Evolutionary conservation across 192 early-diverging fungal species (phyloP), one percentile per base, ranked within the genome.

Genomic region (Dissophora globulifera): DNA sequence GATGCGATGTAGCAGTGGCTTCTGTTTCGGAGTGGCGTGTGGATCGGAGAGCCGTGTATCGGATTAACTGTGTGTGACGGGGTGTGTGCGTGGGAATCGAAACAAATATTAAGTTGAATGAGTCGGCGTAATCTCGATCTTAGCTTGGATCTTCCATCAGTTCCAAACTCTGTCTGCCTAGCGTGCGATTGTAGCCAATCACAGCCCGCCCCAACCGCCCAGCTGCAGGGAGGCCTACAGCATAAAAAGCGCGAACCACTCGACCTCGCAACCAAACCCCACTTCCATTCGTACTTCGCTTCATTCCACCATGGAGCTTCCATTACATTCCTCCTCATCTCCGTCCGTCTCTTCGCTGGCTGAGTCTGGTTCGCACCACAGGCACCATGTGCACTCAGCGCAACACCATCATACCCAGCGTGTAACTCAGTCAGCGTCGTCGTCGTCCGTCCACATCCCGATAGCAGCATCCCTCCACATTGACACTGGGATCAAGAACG

Each of bases 401-500:
- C 59, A 50, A 22, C 6, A 31, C 16, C 0, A 8, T 12, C 57
- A 47, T 13, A 25, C 43, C 20, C 25, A 46, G 2, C 25, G 3
- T 32, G 23, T 10, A 9, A 20, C 52, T 19, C 55, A 57, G 41
- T 57, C 41, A 35, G 31, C 16, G 15, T 30, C 57, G 1, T 16
- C 32, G 40, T 57, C 54, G 1, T 50, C 59, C 10, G 22, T 62
- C 48, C 48, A 62, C 27, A 62, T 62, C 19, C 59, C 59, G 16
- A 62, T 62, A 47, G 20, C 22, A 0, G 9, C 43, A 45, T n/a
- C 59, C 11, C 47, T 50, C 30, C 47, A 62, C 10, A 62, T 62
- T 30, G 59, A 50, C 35, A 62, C 59, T 11, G 26, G 22, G 16
- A 38, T 12, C n/a, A 25, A 1, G 4, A 38, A 38, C 9, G 11